phyloP scores from a whole-genome alignment of 768 basidiomycete genomes.

The Phylloporus rhodoxanthus region DNA sequence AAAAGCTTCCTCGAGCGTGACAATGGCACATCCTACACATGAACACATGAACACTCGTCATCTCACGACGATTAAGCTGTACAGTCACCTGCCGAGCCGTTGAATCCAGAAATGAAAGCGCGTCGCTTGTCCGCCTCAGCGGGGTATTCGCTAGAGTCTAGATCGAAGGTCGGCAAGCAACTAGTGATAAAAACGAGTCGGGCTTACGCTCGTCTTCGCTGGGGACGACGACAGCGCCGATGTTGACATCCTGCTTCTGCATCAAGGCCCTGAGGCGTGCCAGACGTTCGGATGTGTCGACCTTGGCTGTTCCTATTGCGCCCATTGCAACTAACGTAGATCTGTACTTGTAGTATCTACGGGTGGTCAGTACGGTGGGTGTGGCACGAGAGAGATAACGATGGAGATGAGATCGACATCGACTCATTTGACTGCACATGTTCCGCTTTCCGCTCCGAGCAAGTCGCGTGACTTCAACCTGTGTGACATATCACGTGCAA shows the following conservation, averaged over 20 bases:
- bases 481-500: not conserved
- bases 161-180: not conserved
- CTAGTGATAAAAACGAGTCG: not conserved
- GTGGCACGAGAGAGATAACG: constrained; percentile 21
- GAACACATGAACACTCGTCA: constrained; percentile 3
- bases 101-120: constrained; percentile 89
- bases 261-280: constrained; percentile 64
- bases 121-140: constrained; percentile 80
- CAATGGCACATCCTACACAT: constrained; percentile 62
- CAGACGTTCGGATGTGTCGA: constrained; percentile 62
- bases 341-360: constrained; percentile 1
- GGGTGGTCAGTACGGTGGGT: not conserved
- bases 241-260: constrained; percentile 44
- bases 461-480: constrained; percentile 4
- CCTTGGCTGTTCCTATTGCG: constrained; percentile 34
- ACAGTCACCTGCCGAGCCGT: constrained; percentile 78
- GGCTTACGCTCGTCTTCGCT: constrained; percentile 89
- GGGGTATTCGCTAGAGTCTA: constrained; percentile 87
- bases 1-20: constrained; percentile 64
- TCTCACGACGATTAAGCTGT: not conserved
- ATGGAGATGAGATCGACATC: constrained; percentile 10
- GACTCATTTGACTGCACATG: constrained; percentile 23
- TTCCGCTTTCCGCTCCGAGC: constrained; percentile 21
- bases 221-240: constrained; percentile 77
- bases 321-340: constrained; percentile 33